Evolutionary conservation across 2,329 filamentous ascomycete species (phyloP).

Genomic region (Colletotrichum incanum): DNA sequence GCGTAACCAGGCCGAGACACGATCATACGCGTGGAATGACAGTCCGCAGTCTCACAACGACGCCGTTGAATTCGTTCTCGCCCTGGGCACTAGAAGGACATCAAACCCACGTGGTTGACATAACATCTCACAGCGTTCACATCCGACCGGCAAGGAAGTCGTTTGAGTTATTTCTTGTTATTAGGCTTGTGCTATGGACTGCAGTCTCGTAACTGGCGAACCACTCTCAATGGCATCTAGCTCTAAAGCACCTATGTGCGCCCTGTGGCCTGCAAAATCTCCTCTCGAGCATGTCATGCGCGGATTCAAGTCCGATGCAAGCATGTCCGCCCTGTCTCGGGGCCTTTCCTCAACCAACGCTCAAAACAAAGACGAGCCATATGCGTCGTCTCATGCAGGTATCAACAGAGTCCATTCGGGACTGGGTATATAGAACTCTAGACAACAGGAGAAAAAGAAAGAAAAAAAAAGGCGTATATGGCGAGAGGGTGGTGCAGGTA

Average conservation of each 20-base stretch:
- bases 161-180: neutral
- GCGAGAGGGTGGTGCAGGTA: constrained; percentile 24
- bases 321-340: neutral
- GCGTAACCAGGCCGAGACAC: neutral
- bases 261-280: constrained; percentile 31
- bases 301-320: constrained; percentile 4
- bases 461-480: constrained; percentile 33
- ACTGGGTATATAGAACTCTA: constrained; percentile 44
- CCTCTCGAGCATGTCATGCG: neutral
- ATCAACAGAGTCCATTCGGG: constrained; percentile 42
- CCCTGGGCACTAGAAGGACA: neutral
- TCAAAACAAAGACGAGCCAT: constrained; percentile 23
- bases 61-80: neutral
- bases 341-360: neutral
- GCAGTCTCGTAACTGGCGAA: constrained; percentile 19
- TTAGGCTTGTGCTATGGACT: constrained; percentile 31
- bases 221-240: neutral
- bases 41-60: neutral
- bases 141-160: neutral
- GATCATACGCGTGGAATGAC: neutral
- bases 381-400: constrained; percentile 37
- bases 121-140: neutral
- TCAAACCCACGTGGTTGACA: neutral
- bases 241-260: constrained; percentile 22
- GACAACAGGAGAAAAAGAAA: constrained; percentile 34